Conservation (phyloP, 2,329 filamentous ascomycete genomes). For the Clonostachys byssicola region DNA sequence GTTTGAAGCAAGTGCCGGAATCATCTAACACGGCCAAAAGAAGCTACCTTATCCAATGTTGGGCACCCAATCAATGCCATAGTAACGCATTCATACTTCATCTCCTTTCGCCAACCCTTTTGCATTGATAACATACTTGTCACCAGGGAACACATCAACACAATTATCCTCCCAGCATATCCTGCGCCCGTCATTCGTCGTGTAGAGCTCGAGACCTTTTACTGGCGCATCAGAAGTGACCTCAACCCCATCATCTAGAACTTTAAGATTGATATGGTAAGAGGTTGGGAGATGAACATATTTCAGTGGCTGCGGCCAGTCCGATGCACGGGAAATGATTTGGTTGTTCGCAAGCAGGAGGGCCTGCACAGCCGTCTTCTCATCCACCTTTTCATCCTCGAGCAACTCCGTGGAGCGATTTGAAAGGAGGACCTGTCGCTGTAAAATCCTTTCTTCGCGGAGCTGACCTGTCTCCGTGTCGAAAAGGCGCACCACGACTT, state of each 20-base stretch:
- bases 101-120: background rate
- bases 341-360: background rate
- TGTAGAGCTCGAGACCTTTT: background rate
- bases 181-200: background rate
- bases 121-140: background rate
- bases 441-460: background rate
- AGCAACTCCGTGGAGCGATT: background rate
- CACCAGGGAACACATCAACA: background rate
- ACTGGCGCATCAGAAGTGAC: background rate
- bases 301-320: conserved; percentile 1
- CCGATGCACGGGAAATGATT: background rate
- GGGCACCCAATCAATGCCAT: background rate
- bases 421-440: background rate
- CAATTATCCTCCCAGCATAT: background rate
- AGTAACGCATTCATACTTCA: background rate
- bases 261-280: background rate
- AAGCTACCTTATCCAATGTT: background rate
- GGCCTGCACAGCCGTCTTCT: background rate
- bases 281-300: background rate
- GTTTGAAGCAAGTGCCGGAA: too few species aligned
- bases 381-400: background rate
- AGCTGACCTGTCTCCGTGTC: background rate
- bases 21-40: too few species aligned
- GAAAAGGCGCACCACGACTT: background rate
- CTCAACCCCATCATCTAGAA: background rate